Conservation (phyloP, 768 basidiomycete genomes). For the Leccinum truebloodii region DNA sequence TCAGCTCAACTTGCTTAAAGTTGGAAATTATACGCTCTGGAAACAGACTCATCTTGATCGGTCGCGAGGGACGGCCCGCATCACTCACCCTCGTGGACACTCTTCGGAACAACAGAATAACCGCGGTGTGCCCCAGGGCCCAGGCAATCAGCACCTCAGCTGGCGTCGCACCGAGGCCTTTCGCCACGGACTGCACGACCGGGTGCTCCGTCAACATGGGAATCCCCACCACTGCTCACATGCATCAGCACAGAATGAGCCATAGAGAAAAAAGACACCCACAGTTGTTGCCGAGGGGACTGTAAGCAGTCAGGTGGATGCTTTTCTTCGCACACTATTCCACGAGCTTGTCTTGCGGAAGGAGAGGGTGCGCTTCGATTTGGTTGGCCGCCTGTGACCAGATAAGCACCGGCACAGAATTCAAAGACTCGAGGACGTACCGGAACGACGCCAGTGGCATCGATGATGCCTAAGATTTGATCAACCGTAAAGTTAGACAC, state of each 20-base stretch:
- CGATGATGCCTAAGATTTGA: constrained; percentile 64
- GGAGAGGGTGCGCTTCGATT: constrained; percentile 79
- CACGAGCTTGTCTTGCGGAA: constrained; percentile 73
- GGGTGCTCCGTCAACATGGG: constrained; percentile 70
- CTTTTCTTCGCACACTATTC: constrained; percentile 66
- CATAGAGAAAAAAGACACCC: constrained; percentile 21
- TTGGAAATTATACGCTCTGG: constrained; percentile 69
- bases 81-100: constrained; percentile 55
- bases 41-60: neutral
- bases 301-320: constrained; percentile 72
- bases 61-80: neutral
- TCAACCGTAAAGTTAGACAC: constrained; percentile 80
- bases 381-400: constrained; percentile 62
- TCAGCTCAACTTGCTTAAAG: constrained; percentile 72
- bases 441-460: constrained; percentile 72
- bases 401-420: constrained; percentile 4
- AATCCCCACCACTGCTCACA: constrained; percentile 51
- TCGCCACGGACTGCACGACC: constrained; percentile 60
- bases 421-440: constrained; percentile 36
- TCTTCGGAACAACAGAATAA: constrained; percentile 84
- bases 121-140: constrained; percentile 62
- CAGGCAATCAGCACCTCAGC: constrained; percentile 87
- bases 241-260: neutral
- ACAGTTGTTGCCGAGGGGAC: constrained; percentile 83
- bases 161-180: constrained; percentile 60